phyloP scores from a whole-genome alignment of 805 yeast species.

The Saturnispora mendoncae region DNA sequence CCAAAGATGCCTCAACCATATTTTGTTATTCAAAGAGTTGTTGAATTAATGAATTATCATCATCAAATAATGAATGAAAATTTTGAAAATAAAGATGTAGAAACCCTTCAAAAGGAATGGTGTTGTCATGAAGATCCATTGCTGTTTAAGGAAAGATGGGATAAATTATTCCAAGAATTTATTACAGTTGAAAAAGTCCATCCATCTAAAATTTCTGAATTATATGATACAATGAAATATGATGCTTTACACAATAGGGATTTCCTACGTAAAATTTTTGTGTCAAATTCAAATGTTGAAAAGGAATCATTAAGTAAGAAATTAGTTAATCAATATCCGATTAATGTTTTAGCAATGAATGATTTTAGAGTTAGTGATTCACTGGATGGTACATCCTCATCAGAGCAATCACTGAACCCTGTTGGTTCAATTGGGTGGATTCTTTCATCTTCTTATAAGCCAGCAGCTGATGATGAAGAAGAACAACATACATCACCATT shows the following conservation, averaged over 20 bases:
- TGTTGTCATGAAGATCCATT: slow-evolving; percentile 94
- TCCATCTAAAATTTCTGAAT: slow-evolving; percentile 92
- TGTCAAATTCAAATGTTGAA: slow-evolving; percentile 35
- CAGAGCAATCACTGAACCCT: slow-evolving; percentile 18
- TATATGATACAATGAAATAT: slow-evolving; percentile 96
- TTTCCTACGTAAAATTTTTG: slow-evolving; percentile 74
- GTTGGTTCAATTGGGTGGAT: slow-evolving; percentile 76
- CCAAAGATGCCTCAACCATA: slow-evolving; percentile 97
- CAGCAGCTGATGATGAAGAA: slow-evolving; percentile 15
- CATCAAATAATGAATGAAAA: slow-evolving; percentile 75
- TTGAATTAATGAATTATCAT: slow-evolving; percentile 91
- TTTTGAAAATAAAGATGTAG: slow-evolving; percentile 57
- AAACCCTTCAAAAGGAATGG: slow-evolving; percentile 71
- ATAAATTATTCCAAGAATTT: slow-evolving; percentile 87
- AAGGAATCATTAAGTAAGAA: slow-evolving; percentile 36
- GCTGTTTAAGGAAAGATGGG: slow-evolving; percentile 94
- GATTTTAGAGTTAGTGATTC: slow-evolving; percentile 54
- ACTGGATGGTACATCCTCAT: slow-evolving; percentile 19
- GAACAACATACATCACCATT: slow-evolving; percentile 39
- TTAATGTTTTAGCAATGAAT: slow-evolving; percentile 66
- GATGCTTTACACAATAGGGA: slow-evolving; percentile 94
- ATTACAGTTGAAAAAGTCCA: slow-evolving; percentile 90
- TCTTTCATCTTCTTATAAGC: slow-evolving; percentile 29
- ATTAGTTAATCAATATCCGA: slow-evolving; percentile 63
- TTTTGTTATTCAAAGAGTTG: slow-evolving; percentile 85